These are phyloP conservation scores for Pestalotiopsis sp. DNA, from an alignment of 2,329 filamentous ascomycete species.

Conservation along the genomic window DNA sequence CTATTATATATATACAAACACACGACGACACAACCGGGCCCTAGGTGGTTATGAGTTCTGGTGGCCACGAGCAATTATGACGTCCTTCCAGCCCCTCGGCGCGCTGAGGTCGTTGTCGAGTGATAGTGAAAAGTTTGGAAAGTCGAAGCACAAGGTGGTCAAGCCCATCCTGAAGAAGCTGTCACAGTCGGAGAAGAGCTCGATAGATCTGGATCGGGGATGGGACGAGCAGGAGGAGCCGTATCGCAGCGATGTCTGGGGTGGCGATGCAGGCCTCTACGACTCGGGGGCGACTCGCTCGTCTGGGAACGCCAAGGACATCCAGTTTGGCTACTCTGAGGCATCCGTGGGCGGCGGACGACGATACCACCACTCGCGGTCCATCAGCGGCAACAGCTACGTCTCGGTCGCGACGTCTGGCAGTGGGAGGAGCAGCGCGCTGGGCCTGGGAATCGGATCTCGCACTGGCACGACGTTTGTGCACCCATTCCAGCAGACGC, in stretches of 20 bases:
- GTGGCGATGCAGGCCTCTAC: constrained; percentile 22
- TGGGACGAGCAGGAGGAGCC: constrained; percentile 57
- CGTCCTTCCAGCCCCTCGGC: constrained; percentile 36
- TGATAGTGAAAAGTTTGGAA: constrained; percentile 43
- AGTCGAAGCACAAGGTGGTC: constrained; percentile 51
- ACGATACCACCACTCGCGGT: constrained; percentile 59
- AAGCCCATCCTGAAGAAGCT: constrained; percentile 68
- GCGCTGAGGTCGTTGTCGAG: constrained; percentile 26
- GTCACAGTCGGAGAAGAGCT: constrained; percentile 62
- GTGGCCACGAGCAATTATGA: constrained; percentile 30
- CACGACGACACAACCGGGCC: not conserved
- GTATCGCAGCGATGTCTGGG: constrained; percentile 32
- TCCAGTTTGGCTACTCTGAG: constrained; percentile 49
- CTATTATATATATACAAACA: not conserved
- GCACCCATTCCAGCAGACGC: constrained; percentile 68
- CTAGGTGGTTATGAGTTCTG: constrained; percentile 2
- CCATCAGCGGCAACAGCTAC: constrained; percentile 61
- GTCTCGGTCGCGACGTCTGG: constrained; percentile 57
- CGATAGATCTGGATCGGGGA: constrained; percentile 62
- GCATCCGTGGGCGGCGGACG: constrained; percentile 28
- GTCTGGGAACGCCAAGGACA: constrained; percentile 39
- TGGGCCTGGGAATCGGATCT: constrained; percentile 25
- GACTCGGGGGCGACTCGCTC: constrained; percentile 19
- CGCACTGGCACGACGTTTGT: constrained; percentile 50
- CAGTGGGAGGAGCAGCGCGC: constrained; percentile 40